A percentile compares a stretch with the other conserved stretches of the same genome.
Conservation (phyloP, 2,329 filamentous ascomycete species). For the Neonectria punicea region DNA sequence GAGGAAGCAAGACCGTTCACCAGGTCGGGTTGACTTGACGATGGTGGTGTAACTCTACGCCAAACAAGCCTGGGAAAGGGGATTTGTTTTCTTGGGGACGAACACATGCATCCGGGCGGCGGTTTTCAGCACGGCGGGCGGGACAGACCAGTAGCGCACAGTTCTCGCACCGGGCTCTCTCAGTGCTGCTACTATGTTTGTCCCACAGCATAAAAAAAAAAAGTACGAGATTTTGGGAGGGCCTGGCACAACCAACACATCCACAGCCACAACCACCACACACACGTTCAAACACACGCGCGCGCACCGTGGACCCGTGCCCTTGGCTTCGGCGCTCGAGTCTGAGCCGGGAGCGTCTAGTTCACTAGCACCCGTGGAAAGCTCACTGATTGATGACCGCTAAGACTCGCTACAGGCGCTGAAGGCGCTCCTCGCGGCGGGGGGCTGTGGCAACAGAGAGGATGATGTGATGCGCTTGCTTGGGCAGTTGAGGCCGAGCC, state of each 20-base stretch:
- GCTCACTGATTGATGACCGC: not conserved
- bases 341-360: constrained; percentile 6
- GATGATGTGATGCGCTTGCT: not conserved
- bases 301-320: constrained; percentile 8
- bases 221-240: constrained; percentile 23
- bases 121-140: constrained; percentile 27
- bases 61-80: constrained; percentile 43
- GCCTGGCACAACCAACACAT: constrained; percentile 11
- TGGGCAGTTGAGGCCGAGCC: not conserved
- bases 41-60: constrained; percentile 34
- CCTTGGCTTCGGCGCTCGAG: constrained; percentile 3
- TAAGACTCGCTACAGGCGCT: not conserved
- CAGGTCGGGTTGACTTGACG: constrained; percentile 32
- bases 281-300: not conserved
- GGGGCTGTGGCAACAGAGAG: not conserved
- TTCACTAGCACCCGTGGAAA: not conserved
- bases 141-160: constrained; percentile 24
- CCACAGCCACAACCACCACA: constrained; percentile 35
- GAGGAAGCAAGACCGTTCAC: constrained; percentile 35
- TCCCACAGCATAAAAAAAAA: constrained; percentile 32
- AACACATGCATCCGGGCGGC: constrained; percentile 33
- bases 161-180: constrained; percentile 8
- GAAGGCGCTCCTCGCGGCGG: not conserved
- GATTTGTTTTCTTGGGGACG: constrained; percentile 45
- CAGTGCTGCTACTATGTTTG: constrained; percentile 43